Conservation (phyloP, 2,329 filamentous ascomycete genomes). For the Stagonosporopsis cucurbitacearum region DNA sequence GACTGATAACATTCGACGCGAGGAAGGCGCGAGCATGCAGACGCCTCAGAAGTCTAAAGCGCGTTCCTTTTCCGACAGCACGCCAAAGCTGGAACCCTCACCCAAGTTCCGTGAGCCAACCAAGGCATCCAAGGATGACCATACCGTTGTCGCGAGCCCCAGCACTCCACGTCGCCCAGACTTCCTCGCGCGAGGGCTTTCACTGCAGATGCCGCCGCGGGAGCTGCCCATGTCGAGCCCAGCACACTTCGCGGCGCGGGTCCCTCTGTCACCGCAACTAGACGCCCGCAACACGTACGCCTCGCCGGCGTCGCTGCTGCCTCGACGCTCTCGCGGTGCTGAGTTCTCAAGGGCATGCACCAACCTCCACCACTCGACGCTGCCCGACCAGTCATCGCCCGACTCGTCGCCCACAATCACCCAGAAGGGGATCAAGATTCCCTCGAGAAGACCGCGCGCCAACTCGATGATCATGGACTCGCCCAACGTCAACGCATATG, state of each 20-base stretch:
- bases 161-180: conserved; percentile 73
- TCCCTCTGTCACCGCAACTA: conserved; percentile 82
- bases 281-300: conserved; percentile 85
- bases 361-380: conserved; percentile 91
- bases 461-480: conserved; percentile 63
- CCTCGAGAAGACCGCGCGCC: conserved; percentile 57
- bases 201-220: conserved; percentile 71
- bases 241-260: conserved; percentile 62
- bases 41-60: conserved; percentile 49
- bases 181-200: conserved; percentile 68
- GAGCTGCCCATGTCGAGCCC: conserved; percentile 55
- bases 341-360: conserved; percentile 95
- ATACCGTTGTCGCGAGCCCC: conserved; percentile 50
- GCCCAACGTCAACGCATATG: conserved; percentile 63
- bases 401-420: conserved; percentile 88
- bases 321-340: conserved; percentile 84
- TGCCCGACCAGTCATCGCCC: conserved; percentile 85
- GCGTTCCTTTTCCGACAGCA: conserved; percentile 55
- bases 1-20: conserved; percentile 29
- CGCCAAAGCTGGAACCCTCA: conserved; percentile 53
- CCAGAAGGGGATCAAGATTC: conserved; percentile 68
- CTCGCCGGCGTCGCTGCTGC: conserved; percentile 85
- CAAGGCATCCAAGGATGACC: conserved; percentile 54
- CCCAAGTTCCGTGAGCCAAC: conserved; percentile 53
- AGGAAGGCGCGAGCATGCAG: conserved; percentile 27